A percentile compares a stretch with the other conserved stretches of the same genome.
Evolutionary conservation across 1,139 yeast genomes (phyloP).

Genomic region (Suhomyces wounanorum): DNA sequence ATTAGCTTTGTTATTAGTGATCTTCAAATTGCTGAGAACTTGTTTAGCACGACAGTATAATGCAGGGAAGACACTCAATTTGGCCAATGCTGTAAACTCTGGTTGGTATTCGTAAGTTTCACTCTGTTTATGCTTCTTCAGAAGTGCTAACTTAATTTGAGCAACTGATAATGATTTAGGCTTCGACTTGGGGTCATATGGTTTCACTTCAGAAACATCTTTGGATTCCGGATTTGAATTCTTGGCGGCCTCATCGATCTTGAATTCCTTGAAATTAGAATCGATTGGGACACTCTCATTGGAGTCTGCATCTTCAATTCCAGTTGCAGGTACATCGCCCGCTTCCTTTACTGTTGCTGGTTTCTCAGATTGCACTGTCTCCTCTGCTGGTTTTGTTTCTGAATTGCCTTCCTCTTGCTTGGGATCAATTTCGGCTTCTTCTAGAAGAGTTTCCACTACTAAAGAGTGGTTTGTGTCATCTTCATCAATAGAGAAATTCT

Average conservation of each 20-base stretch:
- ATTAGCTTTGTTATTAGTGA: constrained; percentile 22
- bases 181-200: not conserved
- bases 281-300: constrained; percentile 6
- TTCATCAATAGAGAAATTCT: constrained; percentile 9
- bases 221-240: not conserved
- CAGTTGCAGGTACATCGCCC: not conserved
- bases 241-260: constrained; percentile 4
- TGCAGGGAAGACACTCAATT: constrained; percentile 37
- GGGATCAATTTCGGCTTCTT: not conserved
- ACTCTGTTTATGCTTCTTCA: not conserved
- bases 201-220: not conserved
- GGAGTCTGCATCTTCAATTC: not conserved
- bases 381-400: not conserved
- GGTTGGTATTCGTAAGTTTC: constrained; percentile 4
- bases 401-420: not conserved
- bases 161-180: not conserved
- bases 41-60: constrained; percentile 44
- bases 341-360: not conserved
- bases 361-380: not conserved
- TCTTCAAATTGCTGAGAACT: constrained; percentile 32
- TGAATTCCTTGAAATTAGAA: constrained; percentile 2
- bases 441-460: constrained; percentile 1
- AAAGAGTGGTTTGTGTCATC: constrained; percentile 6
- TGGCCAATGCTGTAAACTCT: constrained; percentile 36
- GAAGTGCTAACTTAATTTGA: constrained; percentile 2